phyloP scores from a whole-genome alignment of 139 green algal genomes.

The Pseudopediastrum boryanum region DNA sequence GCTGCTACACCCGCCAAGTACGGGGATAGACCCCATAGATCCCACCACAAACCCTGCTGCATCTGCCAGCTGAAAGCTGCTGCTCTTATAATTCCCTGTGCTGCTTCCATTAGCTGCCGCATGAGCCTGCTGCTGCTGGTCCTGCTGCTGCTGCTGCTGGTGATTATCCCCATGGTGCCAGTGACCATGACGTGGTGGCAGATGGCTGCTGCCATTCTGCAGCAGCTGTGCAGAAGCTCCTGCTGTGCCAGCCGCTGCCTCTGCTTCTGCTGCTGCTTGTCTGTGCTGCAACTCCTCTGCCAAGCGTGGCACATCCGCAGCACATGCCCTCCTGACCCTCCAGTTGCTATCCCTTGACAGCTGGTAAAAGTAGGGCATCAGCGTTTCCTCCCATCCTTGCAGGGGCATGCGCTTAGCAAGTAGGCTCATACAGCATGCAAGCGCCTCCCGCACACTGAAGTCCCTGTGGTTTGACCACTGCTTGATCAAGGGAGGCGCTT shows the following conservation, averaged over 20 bases:
- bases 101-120: background rate
- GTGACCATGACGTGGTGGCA: no score
- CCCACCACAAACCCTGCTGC: no score
- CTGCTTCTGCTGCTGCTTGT: conserved; percentile 26
- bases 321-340: conserved; percentile 26
- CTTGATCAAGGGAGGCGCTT: conserved; percentile 15
- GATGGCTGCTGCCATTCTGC: background rate
- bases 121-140: conserved; percentile 23
- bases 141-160: conserved; percentile 10
- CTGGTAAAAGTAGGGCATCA: conserved; percentile 36
- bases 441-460: conserved; percentile 34
- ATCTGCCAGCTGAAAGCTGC: no score
- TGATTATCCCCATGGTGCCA: no score
- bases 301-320: conserved; percentile 28
- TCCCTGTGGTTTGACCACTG: conserved; percentile 32
- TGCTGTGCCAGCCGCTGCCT: background rate
- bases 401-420: conserved; percentile 17
- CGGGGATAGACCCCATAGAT: no score
- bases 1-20: no score
- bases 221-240: background rate
- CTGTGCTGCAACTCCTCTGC: conserved; percentile 22
- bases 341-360: conserved; percentile 35
- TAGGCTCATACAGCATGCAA: conserved; percentile 31
- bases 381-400: conserved; percentile 1
- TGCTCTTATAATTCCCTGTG: background rate